Evolutionary conservation across 371 early-diverging fungal genomes (phyloP), one percentile per base, ranked within the genome.

Genomic region (Rhizomucor miehei): DNA sequence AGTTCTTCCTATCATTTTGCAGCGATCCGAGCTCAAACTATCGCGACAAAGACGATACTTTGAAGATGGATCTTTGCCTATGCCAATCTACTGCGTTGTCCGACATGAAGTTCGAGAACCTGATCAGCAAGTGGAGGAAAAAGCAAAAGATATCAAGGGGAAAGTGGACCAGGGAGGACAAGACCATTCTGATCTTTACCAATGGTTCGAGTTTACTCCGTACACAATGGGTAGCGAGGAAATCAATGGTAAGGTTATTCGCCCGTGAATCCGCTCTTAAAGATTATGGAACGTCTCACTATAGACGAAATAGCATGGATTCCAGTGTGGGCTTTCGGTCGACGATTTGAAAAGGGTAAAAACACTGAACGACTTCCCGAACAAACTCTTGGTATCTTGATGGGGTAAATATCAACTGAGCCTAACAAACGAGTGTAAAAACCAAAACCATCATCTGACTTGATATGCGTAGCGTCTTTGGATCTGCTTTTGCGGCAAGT

Each of bases 141-240:
- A 61, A 25, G 29, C 29, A 29, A 29, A 29, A 59, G 58, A 55
- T 29, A 16, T 59, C 37, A 44, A 41, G 19, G 51, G 48, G n/a
- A 36, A 43, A 11, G 48, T 39, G 21, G 24, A 46, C 20, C 23
- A 52, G 21, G 52, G 55, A 40, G 50, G 48, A 38, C 48, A 61
- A 29, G 29, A 29, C 3, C 29, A 3, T 5, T 29, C 29, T 29
- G 29, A 60, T 52, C 57, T 77, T 40, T 89, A 85, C 57, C 88
- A 87, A 48, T 91, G 91, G 91, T 89, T 88, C 58, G 91, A 91
- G 52, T 77, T 89, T 57, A 86, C 81, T 1, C 90, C 91, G 2
- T 89, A 81, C 56, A 87, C 89, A 54, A 72, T 89, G 59, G 91
- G 91, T 17, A 80, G 84, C 52, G 85, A 84, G 29, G 91, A 91